Evolutionary conservation across 306 rosid genomes (phyloP).

Genomic region (Vigna trinervia): DNA sequence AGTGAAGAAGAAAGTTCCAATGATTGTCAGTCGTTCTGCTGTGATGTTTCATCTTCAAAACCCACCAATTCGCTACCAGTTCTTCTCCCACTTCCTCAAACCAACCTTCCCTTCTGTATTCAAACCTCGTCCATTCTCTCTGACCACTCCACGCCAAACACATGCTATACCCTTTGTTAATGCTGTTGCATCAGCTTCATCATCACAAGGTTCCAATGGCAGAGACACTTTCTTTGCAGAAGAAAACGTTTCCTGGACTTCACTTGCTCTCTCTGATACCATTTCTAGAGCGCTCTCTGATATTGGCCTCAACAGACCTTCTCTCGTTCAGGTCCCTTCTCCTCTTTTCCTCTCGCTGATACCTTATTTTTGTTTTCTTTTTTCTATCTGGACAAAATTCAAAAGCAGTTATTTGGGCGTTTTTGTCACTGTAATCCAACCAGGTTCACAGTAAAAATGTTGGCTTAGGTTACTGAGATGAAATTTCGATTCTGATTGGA

Average conservation of each 20-base stretch:
- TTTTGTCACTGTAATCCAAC: neutral
- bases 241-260: constrained; percentile 78
- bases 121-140: constrained; percentile 50
- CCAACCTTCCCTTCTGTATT: constrained; percentile 44
- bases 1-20: constrained; percentile 35
- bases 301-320: constrained; percentile 80
- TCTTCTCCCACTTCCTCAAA: constrained; percentile 53
- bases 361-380: constrained; percentile 6
- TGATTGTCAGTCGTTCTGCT: constrained; percentile 68
- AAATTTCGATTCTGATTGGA: neutral
- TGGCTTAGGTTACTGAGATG: neutral
- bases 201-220: constrained; percentile 51
- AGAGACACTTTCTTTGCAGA: constrained; percentile 77
- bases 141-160: neutral
- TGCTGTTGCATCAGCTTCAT: constrained; percentile 42
- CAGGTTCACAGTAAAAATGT: neutral
- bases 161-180: constrained; percentile 44
- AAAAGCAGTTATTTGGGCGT: neutral
- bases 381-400: neutral
- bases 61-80: constrained; percentile 55
- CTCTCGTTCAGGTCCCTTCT: constrained; percentile 73
- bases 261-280: constrained; percentile 80
- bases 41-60: constrained; percentile 55
- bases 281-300: constrained; percentile 71
- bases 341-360: neutral